These are phyloP conservation scores for Dillenia suffruticosa DNA, from an alignment of 164 flowering plant genomes.

Conservation along the genomic window DNA sequence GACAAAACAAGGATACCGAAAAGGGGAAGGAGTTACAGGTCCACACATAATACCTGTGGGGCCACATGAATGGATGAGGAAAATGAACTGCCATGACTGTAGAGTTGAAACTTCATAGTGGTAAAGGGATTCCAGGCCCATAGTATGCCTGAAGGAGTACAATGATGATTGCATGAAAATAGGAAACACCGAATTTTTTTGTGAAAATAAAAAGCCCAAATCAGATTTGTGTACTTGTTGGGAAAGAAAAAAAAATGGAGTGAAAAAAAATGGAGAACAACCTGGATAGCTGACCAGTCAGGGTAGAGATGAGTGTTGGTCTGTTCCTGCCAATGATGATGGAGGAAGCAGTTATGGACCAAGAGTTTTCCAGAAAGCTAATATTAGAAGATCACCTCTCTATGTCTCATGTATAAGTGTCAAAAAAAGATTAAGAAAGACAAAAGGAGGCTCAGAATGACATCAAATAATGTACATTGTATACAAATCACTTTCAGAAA, in stretches of 20 bases:
- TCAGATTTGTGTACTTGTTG: too few species aligned
- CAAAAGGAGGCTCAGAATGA: too few species aligned
- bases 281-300: background rate
- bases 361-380: too few species aligned
- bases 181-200: background rate
- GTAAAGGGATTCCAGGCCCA: constrained; percentile 28
- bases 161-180: background rate
- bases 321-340: too few species aligned
- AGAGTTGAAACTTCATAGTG: constrained; percentile 22
- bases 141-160: constrained; percentile 32
- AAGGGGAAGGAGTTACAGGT: constrained; percentile 10
- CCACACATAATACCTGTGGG: constrained; percentile 3
- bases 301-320: too few species aligned
- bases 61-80: constrained; percentile 3
- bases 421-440: too few species aligned
- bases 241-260: background rate
- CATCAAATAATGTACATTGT: too few species aligned
- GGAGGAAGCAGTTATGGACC: too few species aligned
- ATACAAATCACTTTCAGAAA: too few species aligned
- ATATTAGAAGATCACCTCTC: too few species aligned
- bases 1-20: background rate
- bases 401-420: too few species aligned
- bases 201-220: background rate
- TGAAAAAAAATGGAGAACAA: background rate
- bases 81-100: background rate